Evolutionary conservation across 306 rosid genomes (phyloP).

Genomic region (Oemleria cerasiformis): DNA sequence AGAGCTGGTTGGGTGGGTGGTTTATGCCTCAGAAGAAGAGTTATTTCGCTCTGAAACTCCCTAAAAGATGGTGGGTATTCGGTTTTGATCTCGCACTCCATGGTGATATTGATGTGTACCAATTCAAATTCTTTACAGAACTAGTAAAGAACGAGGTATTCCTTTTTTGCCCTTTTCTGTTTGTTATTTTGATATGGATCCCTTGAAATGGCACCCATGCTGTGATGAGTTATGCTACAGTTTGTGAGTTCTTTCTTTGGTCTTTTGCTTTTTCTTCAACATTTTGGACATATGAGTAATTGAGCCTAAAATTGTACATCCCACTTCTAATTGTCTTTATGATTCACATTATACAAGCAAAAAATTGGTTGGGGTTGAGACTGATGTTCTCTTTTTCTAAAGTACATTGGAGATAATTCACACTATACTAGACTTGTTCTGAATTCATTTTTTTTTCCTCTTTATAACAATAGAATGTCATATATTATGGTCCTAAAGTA

Average conservation of each 20-base stretch:
- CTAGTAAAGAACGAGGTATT: constrained; percentile 69
- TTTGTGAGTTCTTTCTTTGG: constrained; percentile 3
- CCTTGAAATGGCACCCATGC: not conserved
- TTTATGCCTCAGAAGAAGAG: constrained; percentile 96
- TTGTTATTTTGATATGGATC: not conserved
- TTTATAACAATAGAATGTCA: not conserved
- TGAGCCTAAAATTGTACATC: not conserved
- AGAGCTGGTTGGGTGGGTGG: constrained; percentile 99
- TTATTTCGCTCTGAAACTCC: constrained; percentile 94
- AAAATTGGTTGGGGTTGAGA: not conserved
- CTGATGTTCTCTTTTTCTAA: not conserved
- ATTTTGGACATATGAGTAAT: not conserved
- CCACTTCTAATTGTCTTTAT: not conserved
- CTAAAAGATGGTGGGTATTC: constrained; percentile 95
- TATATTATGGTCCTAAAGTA: not conserved
- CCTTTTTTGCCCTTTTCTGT: not conserved
- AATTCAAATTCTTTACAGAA: constrained; percentile 91
- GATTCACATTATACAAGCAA: not conserved
- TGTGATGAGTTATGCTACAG: not conserved
- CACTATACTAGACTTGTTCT: not conserved
- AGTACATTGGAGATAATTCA: not conserved
- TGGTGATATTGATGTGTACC: constrained; percentile 93
- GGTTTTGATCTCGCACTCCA: constrained; percentile 96
- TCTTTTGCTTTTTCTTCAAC: not conserved
- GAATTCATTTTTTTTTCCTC: not conserved